These are phyloP conservation scores for Talaromyces proteolyticus DNA, from an alignment of 495 filamentous ascomycete species.

Conservation along the genomic window DNA sequence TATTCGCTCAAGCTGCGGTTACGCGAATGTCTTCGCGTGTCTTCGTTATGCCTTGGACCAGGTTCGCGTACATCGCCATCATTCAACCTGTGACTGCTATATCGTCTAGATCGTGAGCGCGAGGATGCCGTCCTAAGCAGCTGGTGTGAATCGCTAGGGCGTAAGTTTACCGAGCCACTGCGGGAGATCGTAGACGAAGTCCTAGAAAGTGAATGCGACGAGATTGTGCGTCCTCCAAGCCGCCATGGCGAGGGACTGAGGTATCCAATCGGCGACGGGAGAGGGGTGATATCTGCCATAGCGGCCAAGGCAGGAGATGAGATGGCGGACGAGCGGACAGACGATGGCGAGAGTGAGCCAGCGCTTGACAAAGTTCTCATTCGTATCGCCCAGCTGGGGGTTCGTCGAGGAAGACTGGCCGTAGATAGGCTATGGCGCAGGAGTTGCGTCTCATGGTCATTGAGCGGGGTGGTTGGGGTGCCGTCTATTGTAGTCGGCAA, in stretches of 20 bases:
- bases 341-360: slow-evolving; percentile 55
- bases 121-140: slow-evolving; percentile 23
- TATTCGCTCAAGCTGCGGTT: slow-evolving; percentile 89
- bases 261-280: slow-evolving; percentile 77
- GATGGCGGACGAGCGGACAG: slow-evolving; percentile 48
- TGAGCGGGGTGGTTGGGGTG: slow-evolving; percentile 21
- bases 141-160: slow-evolving; percentile 35
- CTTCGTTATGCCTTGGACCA: slow-evolving; percentile 17
- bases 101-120: slow-evolving; percentile 27
- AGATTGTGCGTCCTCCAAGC: slow-evolving; percentile 25
- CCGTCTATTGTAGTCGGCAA: slow-evolving; percentile 11
- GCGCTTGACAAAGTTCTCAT: slow-evolving; percentile 34
- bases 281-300: slow-evolving; percentile 84
- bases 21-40: slow-evolving; percentile 40
- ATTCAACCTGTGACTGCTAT: slow-evolving; percentile 8
- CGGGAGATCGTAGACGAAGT: slow-evolving; percentile 32
- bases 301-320: slow-evolving; percentile 73
- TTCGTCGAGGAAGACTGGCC: slow-evolving; percentile 39
- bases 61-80: slow-evolving; percentile 1
- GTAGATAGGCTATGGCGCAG: slow-evolving; percentile 35
- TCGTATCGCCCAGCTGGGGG: slow-evolving; percentile 43
- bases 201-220: slow-evolving; percentile 34
- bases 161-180: slow-evolving; percentile 31
- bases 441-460: slow-evolving; percentile 22
- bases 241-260: slow-evolving; percentile 65